Evolutionary conservation across 345 rosid species (phyloP), one percentile per base, ranked within the genome.

Genomic region (Populus ilicifolia): DNA sequence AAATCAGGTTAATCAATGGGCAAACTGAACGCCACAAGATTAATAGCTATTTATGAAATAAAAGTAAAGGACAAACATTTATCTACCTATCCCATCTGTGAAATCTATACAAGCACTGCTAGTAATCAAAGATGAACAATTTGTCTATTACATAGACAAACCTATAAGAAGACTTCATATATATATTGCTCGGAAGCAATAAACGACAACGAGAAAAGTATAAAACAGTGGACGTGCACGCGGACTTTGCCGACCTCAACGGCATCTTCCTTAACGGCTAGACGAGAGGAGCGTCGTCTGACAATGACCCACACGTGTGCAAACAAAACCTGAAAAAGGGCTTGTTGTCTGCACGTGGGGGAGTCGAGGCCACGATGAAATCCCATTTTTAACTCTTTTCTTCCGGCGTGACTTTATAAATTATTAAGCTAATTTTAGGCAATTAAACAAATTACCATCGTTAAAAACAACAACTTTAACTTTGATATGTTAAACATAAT

Each of bases 221-320:
- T 1, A 41, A 41, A 41, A 41, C 13, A 41, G 44, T 12, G 11
- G 44, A 79, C 69, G n/a, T 61, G 69, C 38, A 8, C 27, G 27
- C 14, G 16, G 23, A 11, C 33, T 44, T 43, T 5, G 75, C 84
- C 82, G 76, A 59, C 78, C 80, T 3, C 16, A 66, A 73, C 78
- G 44, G 66, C 7, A 71, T 21, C 62, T 23, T 18, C 27, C 13
- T 5, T 6, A 75, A 78, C 83, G 79, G 72, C 78, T 70, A 70
- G 3, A 44, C 6, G 20, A 75, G 66, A 6, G 64, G 75, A 59
- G 73, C 64, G 11, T 61, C 6, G 6, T 5, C 6, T 12, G 9
- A 41, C 3, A 1, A 38, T 1, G 20, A 21, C 20, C 7, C 71
- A 77, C 85, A 71, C 78, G 81, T 64, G 73, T 67, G 38, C 39